Evolutionary conservation across 257 asterid genomes (phyloP).

Genomic region (Solanum bulbocastanum): DNA sequence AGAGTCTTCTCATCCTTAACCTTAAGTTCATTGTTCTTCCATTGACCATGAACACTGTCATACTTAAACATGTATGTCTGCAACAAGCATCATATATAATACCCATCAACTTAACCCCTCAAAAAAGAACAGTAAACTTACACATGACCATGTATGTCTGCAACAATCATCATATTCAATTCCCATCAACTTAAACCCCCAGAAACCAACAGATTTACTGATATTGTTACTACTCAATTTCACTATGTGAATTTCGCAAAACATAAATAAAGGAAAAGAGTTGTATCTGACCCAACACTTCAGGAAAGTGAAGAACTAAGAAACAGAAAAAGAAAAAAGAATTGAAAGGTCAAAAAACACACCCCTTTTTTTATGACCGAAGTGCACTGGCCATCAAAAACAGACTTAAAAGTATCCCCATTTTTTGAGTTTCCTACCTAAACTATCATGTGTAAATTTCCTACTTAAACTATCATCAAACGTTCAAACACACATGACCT

Average conservation of each 20-base stretch:
- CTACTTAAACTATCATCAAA: not conserved
- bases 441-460: not conserved
- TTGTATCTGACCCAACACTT: not conserved
- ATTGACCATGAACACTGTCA: slow-evolving; percentile 77
- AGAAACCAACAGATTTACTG: not conserved
- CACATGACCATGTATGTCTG: slow-evolving; percentile 75
- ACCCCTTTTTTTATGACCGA: not conserved
- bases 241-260: not conserved
- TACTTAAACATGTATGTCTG: slow-evolving; percentile 69
- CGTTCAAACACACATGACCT: not conserved
- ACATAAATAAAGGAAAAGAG: not conserved
- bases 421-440: not conserved
- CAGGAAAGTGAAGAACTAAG: not conserved
- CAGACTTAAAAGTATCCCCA: not conserved
- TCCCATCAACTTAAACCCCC: not conserved
- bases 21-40: slow-evolving; percentile 56
- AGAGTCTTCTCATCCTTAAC: slow-evolving; percentile 76
- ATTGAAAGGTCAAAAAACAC: too few species aligned
- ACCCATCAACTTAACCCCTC: not conserved
- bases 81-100: not conserved
- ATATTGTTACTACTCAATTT: not conserved
- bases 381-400: not conserved
- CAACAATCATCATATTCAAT: not conserved
- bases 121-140: not conserved
- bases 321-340: not conserved